Evolutionary conservation across 441 rosid genomes (phyloP), one percentile per base, ranked within the genome.

Genomic region (Flueggea neowawraea): DNA sequence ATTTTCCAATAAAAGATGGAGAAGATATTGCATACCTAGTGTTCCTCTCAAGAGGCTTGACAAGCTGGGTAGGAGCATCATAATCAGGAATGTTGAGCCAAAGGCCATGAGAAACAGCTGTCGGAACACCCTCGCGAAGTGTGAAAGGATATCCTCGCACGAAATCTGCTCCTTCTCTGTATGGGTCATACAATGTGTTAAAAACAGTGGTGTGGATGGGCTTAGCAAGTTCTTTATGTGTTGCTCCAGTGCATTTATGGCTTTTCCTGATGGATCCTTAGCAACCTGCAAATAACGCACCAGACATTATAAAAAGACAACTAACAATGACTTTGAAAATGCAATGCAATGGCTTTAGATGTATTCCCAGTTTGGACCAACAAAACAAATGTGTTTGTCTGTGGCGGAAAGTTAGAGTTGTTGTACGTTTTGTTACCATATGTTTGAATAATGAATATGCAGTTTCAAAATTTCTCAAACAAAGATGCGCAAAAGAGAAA

Each of bases 1-100:
- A 22, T 22, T 22, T 22, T 22, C 28, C 28, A 22, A 22, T 22
- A 22, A 22, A 22, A 22, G 28, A 22, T 22, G 2, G 28, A 22
- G 28, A 22, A 22, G 28, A 22, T 22, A 22, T 55, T 36, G 3
- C 53, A 22, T 57, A 86, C 98, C 98, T 90, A 0, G 88, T 78
- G 82, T 93, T 93, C 69, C 91, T 85, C 80, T 92, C 98, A 48
- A 75, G 80, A 49, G 98, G 98, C 84, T 92, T 92, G 60, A 92
- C 97, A 47, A 92, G 98, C 71, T 92, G 98, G 22, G 97, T 88
- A 2, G 98, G 98, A 36, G 97, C 98, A 72, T 90, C 98, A 67
- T 93, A 90, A 61, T 90, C 98, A 22, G 98, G 98, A 75, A 93
- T 90, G 86, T 93, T 93, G 57, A 93, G 92, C 98, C 98, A 93